These are phyloP conservation scores for Colletotrichum salicis DNA, from an alignment of 2,329 filamentous ascomycete genomes.

Conservation along the genomic window DNA sequence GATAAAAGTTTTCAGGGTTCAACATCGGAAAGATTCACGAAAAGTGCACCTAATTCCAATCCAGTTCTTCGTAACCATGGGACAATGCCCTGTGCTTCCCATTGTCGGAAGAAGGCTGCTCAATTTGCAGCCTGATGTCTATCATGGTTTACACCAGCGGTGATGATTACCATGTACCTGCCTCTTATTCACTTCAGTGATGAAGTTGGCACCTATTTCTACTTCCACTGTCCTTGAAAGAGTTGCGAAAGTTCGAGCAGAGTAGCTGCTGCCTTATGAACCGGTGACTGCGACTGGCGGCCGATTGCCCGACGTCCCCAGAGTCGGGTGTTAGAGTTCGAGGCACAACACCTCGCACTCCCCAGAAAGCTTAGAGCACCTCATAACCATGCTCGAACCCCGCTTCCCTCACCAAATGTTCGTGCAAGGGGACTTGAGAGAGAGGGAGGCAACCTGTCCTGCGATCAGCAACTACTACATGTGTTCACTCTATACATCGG, in stretches of 20 bases:
- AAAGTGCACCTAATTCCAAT: neutral
- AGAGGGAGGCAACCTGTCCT: neutral
- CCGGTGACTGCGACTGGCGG: neutral
- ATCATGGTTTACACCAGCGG: neutral
- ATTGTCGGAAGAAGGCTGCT: neutral
- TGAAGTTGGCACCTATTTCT: neutral
- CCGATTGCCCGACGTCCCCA: neutral
- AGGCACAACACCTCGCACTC: neutral
- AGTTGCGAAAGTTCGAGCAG: neutral
- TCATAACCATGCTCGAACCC: neutral
- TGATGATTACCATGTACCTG: no score
- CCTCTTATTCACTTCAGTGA: neutral
- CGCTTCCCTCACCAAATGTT: neutral
- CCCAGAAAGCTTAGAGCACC: neutral
- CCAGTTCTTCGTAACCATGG: neutral
- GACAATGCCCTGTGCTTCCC: neutral
- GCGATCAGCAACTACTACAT: neutral
- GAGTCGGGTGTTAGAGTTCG: neutral
- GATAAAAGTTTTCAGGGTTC: neutral
- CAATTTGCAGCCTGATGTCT: neutral
- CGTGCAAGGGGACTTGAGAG: neutral
- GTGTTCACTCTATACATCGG: neutral
- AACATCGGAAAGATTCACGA: neutral
- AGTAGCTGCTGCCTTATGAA: neutral
- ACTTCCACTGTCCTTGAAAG: neutral